A percentile compares a stretch with the other conserved stretches of the same genome.
Conservation (phyloP, 495 filamentous ascomycete species). For the Aspergillus saccharolyticus region DNA sequence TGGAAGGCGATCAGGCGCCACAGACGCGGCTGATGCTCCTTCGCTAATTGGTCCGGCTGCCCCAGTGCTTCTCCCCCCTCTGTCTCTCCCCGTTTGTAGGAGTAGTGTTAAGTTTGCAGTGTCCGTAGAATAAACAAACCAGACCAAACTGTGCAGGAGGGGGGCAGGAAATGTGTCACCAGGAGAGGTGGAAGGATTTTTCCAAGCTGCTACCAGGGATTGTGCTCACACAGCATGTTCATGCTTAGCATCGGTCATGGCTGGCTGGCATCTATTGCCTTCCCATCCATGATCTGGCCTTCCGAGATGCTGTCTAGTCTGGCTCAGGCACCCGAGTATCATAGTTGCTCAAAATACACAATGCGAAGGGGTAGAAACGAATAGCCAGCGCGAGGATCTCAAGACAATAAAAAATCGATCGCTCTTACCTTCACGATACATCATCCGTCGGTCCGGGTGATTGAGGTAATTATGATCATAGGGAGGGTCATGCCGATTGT, state of each 20-base stretch:
- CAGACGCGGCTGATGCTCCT: conserved; percentile 18
- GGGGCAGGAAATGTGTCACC: neutral
- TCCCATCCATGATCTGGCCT: neutral
- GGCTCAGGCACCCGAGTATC: neutral
- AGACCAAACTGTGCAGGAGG: neutral
- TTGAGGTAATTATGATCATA: conserved; percentile 16
- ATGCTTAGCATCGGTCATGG: neutral
- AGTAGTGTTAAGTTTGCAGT: no score
- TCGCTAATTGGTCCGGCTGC: conserved; percentile 11
- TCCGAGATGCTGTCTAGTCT: neutral
- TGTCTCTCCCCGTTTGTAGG: neutral
- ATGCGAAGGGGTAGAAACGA: no score
- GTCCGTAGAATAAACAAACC: conserved; percentile 19
- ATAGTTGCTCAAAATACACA: no score
- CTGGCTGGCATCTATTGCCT: neutral
- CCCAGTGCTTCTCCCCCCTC: conserved; percentile 8
- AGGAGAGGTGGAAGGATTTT: no score
- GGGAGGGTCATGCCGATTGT: conserved; percentile 23
- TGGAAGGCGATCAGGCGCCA: conserved; percentile 35
- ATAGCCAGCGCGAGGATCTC: neutral
- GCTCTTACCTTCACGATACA: conserved; percentile 32
- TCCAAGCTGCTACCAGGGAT: no score
- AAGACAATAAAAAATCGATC: neutral
- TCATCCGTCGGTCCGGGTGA: conserved; percentile 15
- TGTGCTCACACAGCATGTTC: no score